phyloP scores from a whole-genome alignment of 2,329 filamentous ascomycete species.

The Fusarium concolor region DNA sequence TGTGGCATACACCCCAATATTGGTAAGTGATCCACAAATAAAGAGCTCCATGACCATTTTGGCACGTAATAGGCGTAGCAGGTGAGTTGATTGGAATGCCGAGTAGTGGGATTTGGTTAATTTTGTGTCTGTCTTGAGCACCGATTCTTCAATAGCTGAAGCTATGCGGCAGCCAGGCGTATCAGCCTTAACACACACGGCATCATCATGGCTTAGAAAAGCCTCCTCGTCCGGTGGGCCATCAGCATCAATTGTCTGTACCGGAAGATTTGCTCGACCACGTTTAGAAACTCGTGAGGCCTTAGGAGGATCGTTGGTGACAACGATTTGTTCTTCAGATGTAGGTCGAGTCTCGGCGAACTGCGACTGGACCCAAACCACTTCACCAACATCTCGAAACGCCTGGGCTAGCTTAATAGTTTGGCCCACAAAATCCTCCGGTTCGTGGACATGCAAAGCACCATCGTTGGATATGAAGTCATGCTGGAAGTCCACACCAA shows the following conservation, averaged over 20 bases:
- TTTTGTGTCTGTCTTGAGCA: slow-evolving; percentile 62
- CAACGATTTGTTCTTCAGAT: slow-evolving; percentile 64
- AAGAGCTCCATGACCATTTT: slow-evolving; percentile 90
- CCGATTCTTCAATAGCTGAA: slow-evolving; percentile 54
- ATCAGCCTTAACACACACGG: slow-evolving; percentile 58
- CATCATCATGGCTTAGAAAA: slow-evolving; percentile 58
- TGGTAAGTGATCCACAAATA: slow-evolving; percentile 87
- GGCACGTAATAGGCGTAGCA: slow-evolving; percentile 83
- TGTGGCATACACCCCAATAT: slow-evolving; percentile 90
- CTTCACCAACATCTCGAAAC: slow-evolving; percentile 77
- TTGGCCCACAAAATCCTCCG: slow-evolving; percentile 73
- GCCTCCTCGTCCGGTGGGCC: slow-evolving; percentile 54
- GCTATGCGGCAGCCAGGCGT: slow-evolving; percentile 61
- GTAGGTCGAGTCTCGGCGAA: slow-evolving; percentile 72
- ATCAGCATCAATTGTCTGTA: slow-evolving; percentile 17
- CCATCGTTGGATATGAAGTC: slow-evolving; percentile 82
- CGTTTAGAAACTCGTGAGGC: slow-evolving; percentile 19
- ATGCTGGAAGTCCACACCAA: slow-evolving; percentile 89
- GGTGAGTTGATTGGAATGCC: slow-evolving; percentile 79
- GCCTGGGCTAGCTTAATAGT: slow-evolving; percentile 73
- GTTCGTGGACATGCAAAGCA: slow-evolving; percentile 72
- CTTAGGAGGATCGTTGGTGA: slow-evolving; percentile 50
- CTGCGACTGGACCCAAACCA: slow-evolving; percentile 87
- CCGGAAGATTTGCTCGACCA: slow-evolving; percentile 25
- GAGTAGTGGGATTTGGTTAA: slow-evolving; percentile 86